Conservation (phyloP, 305 asterid species). For the Coffea humblotiana region DNA sequence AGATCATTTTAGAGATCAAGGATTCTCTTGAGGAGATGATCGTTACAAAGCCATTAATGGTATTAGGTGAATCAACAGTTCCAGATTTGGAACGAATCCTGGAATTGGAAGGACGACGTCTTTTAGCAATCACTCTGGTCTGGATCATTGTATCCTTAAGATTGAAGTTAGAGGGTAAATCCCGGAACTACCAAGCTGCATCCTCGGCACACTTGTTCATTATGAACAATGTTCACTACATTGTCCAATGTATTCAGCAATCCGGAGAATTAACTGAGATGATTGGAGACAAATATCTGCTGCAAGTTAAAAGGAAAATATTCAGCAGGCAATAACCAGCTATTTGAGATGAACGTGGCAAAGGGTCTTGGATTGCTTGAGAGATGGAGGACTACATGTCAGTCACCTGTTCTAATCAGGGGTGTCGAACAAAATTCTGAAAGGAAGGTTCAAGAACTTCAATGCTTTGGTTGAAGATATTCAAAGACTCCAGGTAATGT, state of each 20-base stretch:
- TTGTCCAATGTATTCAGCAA: conserved; percentile 60
- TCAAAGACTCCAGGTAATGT: conserved; percentile 60
- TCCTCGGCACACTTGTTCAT: conserved; percentile 62
- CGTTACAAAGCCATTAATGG: conserved; percentile 32
- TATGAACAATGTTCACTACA: conserved; percentile 80
- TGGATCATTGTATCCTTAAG: conserved; percentile 53
- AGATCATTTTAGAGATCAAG: conserved; percentile 29
- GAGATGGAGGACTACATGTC: conserved; percentile 69
- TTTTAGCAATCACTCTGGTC: conserved; percentile 39
- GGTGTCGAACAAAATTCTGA: conserved; percentile 63
- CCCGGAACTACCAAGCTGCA: conserved; percentile 55
- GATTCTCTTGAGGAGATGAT: conserved; percentile 31
- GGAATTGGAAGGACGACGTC: conserved; percentile 30
- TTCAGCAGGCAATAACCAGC: conserved; percentile 41
- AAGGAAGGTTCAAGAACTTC: conserved; percentile 72
- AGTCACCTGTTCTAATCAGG: conserved; percentile 50
- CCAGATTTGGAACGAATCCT: conserved; percentile 31
- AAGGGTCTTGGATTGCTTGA: conserved; percentile 61
- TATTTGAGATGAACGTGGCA: conserved; percentile 73
- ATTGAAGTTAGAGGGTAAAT: conserved; percentile 60
- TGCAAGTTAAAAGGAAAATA: conserved; percentile 44
- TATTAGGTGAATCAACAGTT: conserved; percentile 23
- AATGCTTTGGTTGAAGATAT: conserved; percentile 77
- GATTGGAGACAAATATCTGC: conserved; percentile 68
- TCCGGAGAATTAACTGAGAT: conserved; percentile 64